phyloP scores from a whole-genome alignment of 331 rosid species.

The Telfairia occidentalis region DNA sequence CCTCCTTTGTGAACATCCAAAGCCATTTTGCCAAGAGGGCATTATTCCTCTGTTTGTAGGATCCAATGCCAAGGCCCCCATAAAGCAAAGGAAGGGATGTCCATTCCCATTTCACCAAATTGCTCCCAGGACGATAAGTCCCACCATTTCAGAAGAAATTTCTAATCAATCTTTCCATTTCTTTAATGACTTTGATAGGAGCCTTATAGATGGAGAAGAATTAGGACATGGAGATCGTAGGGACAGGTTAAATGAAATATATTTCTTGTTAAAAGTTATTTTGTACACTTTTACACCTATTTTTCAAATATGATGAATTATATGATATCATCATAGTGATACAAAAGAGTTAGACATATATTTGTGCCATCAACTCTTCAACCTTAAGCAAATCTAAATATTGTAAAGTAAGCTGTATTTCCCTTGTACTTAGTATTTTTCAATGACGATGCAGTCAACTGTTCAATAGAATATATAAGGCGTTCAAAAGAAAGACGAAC shows the following conservation, averaged over 20 bases:
- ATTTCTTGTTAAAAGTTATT: neutral
- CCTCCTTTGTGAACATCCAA: neutral
- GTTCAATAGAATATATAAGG: too few species aligned
- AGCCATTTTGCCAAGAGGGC: neutral
- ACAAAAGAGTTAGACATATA: too few species aligned
- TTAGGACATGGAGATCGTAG: neutral
- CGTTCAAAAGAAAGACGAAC: too few species aligned
- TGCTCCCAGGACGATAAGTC: neutral
- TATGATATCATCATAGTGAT: too few species aligned
- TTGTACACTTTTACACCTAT: neutral
- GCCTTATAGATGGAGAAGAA: neutral
- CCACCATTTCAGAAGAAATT: too few species aligned
- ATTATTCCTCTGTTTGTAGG: neutral
- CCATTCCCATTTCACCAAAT: neutral
- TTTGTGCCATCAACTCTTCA: too few species aligned
- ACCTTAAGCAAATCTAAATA: too few species aligned
- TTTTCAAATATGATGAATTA: neutral
- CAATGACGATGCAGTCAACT: too few species aligned
- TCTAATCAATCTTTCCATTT: neutral
- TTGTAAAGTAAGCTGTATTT: too few species aligned
- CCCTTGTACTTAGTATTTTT: too few species aligned
- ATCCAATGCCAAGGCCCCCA: neutral
- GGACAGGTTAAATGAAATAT: neutral
- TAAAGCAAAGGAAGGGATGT: neutral
- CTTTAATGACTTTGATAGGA: neutral